phyloP scores from a whole-genome alignment of 2,329 filamentous ascomycete genomes.

The Plenodomus tracheiphilus region DNA sequence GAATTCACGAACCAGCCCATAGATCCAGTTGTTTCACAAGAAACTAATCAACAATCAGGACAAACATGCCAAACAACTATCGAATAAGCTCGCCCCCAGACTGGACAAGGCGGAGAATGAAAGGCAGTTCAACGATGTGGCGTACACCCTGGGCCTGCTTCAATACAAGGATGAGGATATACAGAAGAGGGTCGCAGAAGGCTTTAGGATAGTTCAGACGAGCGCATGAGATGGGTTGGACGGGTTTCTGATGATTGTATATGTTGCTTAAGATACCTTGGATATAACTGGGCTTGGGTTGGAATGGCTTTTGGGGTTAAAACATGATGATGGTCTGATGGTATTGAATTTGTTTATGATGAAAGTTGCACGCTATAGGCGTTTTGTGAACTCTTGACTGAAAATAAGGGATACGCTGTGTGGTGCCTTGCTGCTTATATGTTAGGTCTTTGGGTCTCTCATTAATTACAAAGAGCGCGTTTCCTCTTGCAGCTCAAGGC shows the following conservation, averaged over 20 bases:
- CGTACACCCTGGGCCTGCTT: slow-evolving; percentile 84
- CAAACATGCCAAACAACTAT: slow-evolving; percentile 93
- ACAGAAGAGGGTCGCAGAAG: slow-evolving; percentile 71
- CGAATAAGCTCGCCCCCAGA: slow-evolving; percentile 87
- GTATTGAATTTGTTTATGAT: too few species aligned
- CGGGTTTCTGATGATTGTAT: slow-evolving; percentile 1
- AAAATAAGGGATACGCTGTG: too few species aligned
- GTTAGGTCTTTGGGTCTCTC: too few species aligned
- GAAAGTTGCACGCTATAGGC: too few species aligned
- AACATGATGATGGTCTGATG: too few species aligned
- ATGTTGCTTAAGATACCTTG: slow-evolving; percentile 11
- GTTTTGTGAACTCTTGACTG: too few species aligned
- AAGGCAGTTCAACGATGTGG: slow-evolving; percentile 96
- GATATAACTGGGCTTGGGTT: background rate
- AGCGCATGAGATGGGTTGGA: slow-evolving; percentile 30
- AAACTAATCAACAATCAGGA: slow-evolving; percentile 63
- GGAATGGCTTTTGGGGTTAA: background rate
- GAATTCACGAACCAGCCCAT: too few species aligned
- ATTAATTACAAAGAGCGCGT: too few species aligned
- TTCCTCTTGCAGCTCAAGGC: too few species aligned
- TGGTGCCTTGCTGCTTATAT: too few species aligned
- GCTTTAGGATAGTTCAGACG: slow-evolving; percentile 63
- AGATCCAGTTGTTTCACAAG: background rate
- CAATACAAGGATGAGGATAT: slow-evolving; percentile 95
- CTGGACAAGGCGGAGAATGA: slow-evolving; percentile 86